Evolutionary conservation across 2,329 filamentous ascomycete species (phyloP).

Genomic region (Colletotrichum sublineola): DNA sequence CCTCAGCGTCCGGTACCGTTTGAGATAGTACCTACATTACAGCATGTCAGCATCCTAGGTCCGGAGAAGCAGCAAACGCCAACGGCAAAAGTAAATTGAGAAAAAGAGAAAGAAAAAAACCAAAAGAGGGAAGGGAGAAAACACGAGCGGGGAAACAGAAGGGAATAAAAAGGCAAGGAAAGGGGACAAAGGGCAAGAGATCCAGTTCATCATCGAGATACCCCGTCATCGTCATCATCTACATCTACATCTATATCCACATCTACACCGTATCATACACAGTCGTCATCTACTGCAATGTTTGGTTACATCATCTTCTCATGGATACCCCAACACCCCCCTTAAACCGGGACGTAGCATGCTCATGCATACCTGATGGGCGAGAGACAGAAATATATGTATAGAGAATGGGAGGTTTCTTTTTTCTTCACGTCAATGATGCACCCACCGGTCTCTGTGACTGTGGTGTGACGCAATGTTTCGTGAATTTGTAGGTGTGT

Average conservation of each 20-base stretch:
- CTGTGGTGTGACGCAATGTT: neutral
- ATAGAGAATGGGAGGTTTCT: neutral
- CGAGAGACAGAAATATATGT: neutral
- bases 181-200: conserved; percentile 19
- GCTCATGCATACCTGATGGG: neutral
- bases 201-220: conserved; percentile 40
- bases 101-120: neutral
- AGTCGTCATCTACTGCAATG: neutral
- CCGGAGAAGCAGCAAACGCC: neutral
- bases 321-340: neutral
- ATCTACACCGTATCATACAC: neutral
- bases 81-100: neutral
- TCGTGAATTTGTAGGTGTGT: neutral
- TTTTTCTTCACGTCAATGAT: neutral
- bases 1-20: conserved; percentile 87
- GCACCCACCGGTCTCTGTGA: rapidly evolving
- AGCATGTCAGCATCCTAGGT: conserved; percentile 34
- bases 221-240: conserved; percentile 32
- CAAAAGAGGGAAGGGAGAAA: neutral
- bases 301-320: neutral
- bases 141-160: neutral
- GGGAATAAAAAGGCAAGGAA: neutral
- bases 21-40: conserved; percentile 83
- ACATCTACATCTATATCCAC: conserved; percentile 26
- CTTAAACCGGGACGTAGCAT: neutral